Conservation (phyloP, 1,139 yeast genomes). For the Diutina siamensis region DNA sequence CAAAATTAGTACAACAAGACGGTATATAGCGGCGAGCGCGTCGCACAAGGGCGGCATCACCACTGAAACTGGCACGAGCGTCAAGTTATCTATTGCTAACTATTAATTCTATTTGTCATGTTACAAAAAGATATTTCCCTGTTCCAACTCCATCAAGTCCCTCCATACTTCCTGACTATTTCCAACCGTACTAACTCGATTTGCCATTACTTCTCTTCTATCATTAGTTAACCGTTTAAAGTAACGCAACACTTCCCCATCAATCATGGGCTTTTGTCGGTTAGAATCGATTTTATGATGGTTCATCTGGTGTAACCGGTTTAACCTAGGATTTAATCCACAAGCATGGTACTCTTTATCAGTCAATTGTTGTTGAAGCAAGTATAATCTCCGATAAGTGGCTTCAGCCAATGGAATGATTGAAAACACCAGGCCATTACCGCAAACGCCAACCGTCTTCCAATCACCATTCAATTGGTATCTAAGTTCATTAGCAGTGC, state of each 20-base stretch:
- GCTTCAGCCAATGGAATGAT: constrained; percentile 71
- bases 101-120: not conserved
- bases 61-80: no score
- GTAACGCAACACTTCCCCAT: constrained; percentile 41
- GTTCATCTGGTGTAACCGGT: constrained; percentile 32
- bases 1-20: not conserved
- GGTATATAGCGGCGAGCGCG: no score
- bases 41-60: no score
- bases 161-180: constrained; percentile 51
- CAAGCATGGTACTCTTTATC: constrained; percentile 66
- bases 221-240: constrained; percentile 48
- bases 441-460: constrained; percentile 52
- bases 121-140: constrained; percentile 18
- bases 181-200: constrained; percentile 42
- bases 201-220: constrained; percentile 39
- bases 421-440: constrained; percentile 69
- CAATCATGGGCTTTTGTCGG: constrained; percentile 44
- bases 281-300: not conserved
- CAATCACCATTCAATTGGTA: not conserved
- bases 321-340: constrained; percentile 74
- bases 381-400: constrained; percentile 68
- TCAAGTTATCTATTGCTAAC: no score
- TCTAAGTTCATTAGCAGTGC: not conserved
- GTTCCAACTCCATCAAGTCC: constrained; percentile 47
- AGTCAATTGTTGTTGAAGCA: constrained; percentile 75